These are phyloP conservation scores for Mrakia gelida DNA, from an alignment of 768 basidiomycete genomes.

Conservation along the genomic window DNA sequence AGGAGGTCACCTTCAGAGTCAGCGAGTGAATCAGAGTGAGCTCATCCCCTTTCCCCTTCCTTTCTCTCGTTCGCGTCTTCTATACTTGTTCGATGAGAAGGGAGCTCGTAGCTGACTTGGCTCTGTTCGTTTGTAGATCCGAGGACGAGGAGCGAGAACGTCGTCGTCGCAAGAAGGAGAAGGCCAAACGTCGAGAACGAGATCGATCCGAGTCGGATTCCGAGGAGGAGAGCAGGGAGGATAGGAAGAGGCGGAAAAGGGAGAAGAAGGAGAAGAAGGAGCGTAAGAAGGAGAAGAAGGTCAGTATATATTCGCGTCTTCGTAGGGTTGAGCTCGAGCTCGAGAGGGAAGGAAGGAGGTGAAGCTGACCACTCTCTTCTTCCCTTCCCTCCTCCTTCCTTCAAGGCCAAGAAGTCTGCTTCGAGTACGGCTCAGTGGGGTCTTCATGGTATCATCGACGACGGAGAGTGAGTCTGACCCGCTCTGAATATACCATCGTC, in stretches of 20 bases:
- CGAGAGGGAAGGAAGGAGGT: slow-evolving; percentile 23
- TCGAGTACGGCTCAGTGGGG: slow-evolving; percentile 64
- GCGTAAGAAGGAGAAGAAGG: slow-evolving; percentile 48
- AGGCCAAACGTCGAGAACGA: not conserved
- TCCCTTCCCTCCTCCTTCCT: slow-evolving; percentile 20
- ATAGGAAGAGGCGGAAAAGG: slow-evolving; percentile 32
- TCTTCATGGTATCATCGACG: slow-evolving; percentile 79
- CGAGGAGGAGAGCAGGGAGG: slow-evolving; percentile 34
- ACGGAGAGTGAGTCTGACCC: slow-evolving; percentile 63
- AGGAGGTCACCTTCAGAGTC: slow-evolving; percentile 11
- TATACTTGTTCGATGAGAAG: too few species aligned
- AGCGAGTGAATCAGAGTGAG: slow-evolving; percentile 18
- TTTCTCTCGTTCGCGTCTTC: too few species aligned
- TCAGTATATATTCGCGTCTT: slow-evolving; percentile 35
- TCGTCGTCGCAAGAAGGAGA: slow-evolving; percentile 9
- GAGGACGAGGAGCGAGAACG: slow-evolving; percentile 22
- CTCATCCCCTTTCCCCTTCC: not conserved
- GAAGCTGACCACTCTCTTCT: slow-evolving; percentile 1
- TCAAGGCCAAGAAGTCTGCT: slow-evolving; percentile 55
- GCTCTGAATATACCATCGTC: not conserved
- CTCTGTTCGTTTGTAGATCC: not conserved
- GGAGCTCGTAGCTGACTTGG: not conserved
- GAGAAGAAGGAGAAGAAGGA: slow-evolving; percentile 36
- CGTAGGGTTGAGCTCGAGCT: not conserved
- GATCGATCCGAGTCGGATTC: slow-evolving; percentile 35